phyloP scores from a whole-genome alignment of 2,329 filamentous ascomycete species.

The Sphaerulina vaccinii region DNA sequence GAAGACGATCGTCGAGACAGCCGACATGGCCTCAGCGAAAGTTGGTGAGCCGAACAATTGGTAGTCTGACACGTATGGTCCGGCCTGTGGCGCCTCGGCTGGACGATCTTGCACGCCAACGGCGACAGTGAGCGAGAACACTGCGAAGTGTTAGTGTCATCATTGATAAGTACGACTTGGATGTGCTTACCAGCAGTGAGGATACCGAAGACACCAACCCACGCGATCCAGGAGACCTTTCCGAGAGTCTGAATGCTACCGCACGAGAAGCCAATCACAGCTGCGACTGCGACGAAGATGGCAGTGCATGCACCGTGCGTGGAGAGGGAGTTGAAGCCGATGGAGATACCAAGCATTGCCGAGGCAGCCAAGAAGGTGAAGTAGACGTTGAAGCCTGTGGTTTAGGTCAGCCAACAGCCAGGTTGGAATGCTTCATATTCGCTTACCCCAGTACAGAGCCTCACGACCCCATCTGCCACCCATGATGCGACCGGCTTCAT shows the following conservation, averaged over 20 bases:
- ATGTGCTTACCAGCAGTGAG: conserved; percentile 21
- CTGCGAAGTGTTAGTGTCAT: neutral
- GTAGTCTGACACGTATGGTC: conserved; percentile 34
- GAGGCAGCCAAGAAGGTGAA: conserved; percentile 39
- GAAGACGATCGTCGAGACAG: conserved; percentile 54
- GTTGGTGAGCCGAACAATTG: conserved; percentile 29
- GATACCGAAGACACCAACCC: conserved; percentile 35
- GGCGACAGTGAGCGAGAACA: conserved; percentile 38
- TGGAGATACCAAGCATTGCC: conserved; percentile 34
- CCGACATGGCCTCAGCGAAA: conserved; percentile 58
- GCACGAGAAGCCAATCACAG: conserved; percentile 42
- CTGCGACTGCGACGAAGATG: conserved; percentile 43
- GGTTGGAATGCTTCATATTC: neutral
- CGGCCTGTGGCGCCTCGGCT: conserved; percentile 34
- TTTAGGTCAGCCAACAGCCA: neutral
- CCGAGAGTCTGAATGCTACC: conserved; percentile 40
- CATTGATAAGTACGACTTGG: neutral
- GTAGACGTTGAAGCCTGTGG: conserved; percentile 17
- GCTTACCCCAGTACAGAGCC: conserved; percentile 39
- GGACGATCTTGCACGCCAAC: conserved; percentile 40
- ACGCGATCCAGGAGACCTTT: conserved; percentile 38
- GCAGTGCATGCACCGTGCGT: conserved; percentile 40
- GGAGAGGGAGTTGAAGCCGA: conserved; percentile 32
- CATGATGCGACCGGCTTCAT: conserved; percentile 55
- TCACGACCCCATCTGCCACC: conserved; percentile 55